Evolutionary conservation across 371 early-diverging fungal species (phyloP).

Genomic region (Circinella umbellata): DNA sequence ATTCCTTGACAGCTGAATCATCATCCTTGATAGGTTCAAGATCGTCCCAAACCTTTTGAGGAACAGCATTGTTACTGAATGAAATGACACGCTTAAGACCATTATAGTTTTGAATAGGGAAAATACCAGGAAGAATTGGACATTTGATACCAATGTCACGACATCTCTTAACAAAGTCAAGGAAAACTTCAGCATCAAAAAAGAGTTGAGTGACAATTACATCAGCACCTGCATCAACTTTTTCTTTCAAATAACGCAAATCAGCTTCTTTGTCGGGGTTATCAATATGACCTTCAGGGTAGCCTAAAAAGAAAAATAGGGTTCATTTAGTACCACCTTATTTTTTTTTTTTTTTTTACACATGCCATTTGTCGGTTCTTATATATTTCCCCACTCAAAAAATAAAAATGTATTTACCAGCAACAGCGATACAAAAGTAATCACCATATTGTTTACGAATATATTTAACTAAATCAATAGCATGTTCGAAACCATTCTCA

Average conservation of each 20-base stretch:
- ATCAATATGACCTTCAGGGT: slow-evolving; percentile 92
- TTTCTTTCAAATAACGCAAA: slow-evolving; percentile 78
- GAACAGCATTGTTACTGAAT: slow-evolving; percentile 87
- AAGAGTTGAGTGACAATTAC: slow-evolving; percentile 94
- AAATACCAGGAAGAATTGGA: slow-evolving; percentile 94
- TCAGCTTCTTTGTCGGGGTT: slow-evolving; percentile 76
- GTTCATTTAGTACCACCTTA: not conserved
- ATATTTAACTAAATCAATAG: slow-evolving; percentile 86
- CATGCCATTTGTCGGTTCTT: no score
- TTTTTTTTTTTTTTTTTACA: not conserved
- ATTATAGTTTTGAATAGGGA: slow-evolving; percentile 92
- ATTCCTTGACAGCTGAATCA: slow-evolving; percentile 93
- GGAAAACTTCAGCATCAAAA: slow-evolving; percentile 87
- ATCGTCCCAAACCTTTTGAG: slow-evolving; percentile 81
- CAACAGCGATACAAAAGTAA: slow-evolving; percentile 95
- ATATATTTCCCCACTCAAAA: not conserved
- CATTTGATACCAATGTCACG: slow-evolving; percentile 79
- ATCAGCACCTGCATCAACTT: slow-evolving; percentile 93
- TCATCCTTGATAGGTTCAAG: slow-evolving; percentile 95
- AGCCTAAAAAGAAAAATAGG: slow-evolving; percentile 38
- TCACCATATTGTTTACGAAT: slow-evolving; percentile 90
- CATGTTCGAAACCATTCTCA: slow-evolving; percentile 86
- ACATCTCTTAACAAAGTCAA: slow-evolving; percentile 79
- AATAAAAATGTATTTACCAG: slow-evolving; percentile 55
- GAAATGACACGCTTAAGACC: slow-evolving; percentile 86